These are phyloP conservation scores for Fusarium dlaminii DNA, from an alignment of 2,329 filamentous ascomycete species.

Conservation along the genomic window DNA sequence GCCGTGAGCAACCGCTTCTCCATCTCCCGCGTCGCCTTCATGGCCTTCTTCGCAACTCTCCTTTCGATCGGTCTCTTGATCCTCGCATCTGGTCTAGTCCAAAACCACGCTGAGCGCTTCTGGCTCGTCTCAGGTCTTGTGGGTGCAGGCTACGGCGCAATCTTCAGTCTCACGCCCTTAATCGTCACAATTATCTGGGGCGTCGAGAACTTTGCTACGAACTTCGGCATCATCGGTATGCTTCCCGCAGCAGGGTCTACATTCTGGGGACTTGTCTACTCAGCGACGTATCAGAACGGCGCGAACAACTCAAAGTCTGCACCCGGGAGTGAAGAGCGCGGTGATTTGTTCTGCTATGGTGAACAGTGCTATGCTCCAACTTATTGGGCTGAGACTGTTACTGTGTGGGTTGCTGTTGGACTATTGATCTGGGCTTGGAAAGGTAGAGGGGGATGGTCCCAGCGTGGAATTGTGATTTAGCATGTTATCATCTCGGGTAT, in stretches of 20 bases:
- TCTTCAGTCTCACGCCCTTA: conserved; percentile 89
- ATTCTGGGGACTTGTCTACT: conserved; percentile 92
- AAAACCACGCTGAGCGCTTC: conserved; percentile 81
- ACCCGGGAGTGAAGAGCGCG: conserved; percentile 45
- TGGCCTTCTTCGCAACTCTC: conserved; percentile 77
- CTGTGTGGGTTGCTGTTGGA: conserved; percentile 79
- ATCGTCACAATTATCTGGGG: conserved; percentile 98
- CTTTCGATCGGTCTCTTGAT: conserved; percentile 80
- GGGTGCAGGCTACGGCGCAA: conserved; percentile 90
- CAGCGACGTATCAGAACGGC: conserved; percentile 77
- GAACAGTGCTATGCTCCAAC: conserved; percentile 80
- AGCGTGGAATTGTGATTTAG: conserved; percentile 75
- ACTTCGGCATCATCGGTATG: conserved; percentile 96
- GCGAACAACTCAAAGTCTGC: conserved; percentile 56
- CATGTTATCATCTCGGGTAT: background rate
- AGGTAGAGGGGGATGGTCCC: conserved; percentile 78
- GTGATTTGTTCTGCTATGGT: conserved; percentile 79
- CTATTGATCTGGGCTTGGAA: conserved; percentile 85
- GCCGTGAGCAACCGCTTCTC: conserved; percentile 55
- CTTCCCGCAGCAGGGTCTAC: conserved; percentile 88
- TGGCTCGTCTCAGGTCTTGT: conserved; percentile 86
- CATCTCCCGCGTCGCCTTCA: conserved; percentile 82
- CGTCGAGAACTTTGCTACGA: conserved; percentile 97
- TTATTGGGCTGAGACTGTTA: conserved; percentile 87
- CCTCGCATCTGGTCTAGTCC: conserved; percentile 78